Conservation (phyloP, 148 eudicot genomes). For the Chenopodium suecicum region DNA sequence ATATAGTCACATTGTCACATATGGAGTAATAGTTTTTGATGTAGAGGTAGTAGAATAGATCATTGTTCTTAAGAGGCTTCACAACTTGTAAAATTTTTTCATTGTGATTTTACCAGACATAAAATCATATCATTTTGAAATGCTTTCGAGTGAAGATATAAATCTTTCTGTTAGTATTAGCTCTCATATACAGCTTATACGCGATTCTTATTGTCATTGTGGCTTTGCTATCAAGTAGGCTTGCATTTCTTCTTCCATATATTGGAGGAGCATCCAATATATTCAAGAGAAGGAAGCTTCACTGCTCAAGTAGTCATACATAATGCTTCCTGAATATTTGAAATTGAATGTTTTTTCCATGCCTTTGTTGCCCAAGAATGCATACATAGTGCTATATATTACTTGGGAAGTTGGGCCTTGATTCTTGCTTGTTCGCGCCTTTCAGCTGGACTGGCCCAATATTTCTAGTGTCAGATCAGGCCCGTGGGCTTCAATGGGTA, state of each 20-base stretch:
- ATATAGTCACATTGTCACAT: not conserved
- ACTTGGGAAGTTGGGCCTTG: not conserved
- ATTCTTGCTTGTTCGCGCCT: not conserved
- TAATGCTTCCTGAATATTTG: too few species aligned
- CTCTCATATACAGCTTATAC: not conserved
- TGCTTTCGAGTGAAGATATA: not conserved
- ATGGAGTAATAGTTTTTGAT: not conserved
- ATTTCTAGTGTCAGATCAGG: not conserved
- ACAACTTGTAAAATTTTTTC: not conserved
- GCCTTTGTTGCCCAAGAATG: too few species aligned
- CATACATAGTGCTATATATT: not conserved
- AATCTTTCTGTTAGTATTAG: not conserved
- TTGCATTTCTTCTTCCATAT: too few species aligned
- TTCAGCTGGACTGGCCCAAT: not conserved
- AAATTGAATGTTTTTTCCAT: too few species aligned
- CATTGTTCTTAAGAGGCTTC: not conserved
- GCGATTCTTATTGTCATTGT: not conserved
- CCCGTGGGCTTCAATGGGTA: too few species aligned
- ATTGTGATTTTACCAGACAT: not conserved
- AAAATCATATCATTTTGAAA: not conserved
- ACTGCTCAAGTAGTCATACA: too few species aligned
- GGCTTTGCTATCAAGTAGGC: not conserved
- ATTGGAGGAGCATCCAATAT: too few species aligned
- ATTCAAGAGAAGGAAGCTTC: too few species aligned
- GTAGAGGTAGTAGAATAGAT: not conserved